phyloP scores from a whole-genome alignment of 1,284 basidiomycete species.

The Exobasidium cylindrosporum region DNA sequence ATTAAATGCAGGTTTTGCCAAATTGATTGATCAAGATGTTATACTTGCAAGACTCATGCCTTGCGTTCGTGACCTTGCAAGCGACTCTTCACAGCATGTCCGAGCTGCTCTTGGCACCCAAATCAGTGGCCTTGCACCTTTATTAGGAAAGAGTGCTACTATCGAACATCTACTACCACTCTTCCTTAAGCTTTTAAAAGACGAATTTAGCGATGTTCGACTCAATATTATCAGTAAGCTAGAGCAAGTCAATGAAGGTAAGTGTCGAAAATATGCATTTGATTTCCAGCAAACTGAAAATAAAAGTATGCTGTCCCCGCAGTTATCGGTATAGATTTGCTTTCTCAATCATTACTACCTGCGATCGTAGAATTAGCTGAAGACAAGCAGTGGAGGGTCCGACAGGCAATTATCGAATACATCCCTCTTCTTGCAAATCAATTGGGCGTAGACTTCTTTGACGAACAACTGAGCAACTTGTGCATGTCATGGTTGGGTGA shows the following conservation, averaged over 20 bases:
- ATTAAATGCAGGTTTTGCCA: conserved; percentile 67
- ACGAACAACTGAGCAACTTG: conserved; percentile 91
- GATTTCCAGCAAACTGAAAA: no score
- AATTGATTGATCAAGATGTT: conserved; percentile 87
- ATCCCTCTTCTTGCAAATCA: conserved; percentile 94
- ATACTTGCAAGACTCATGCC: conserved; percentile 90
- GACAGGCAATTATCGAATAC: conserved; percentile 99
- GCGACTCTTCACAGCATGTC: conserved; percentile 93
- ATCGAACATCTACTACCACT: conserved; percentile 95
- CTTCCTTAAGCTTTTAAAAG: conserved; percentile 93
- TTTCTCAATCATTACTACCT: conserved; percentile 92
- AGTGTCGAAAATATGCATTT: conserved; percentile 50
- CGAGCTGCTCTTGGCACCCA: conserved; percentile 93
- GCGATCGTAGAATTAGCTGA: conserved; percentile 97
- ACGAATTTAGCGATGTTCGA: conserved; percentile 97
- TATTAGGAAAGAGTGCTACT: conserved; percentile 89
- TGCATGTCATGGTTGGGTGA: conserved; percentile 99
- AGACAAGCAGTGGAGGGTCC: conserved; percentile 99
- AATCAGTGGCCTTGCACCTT: conserved; percentile 93
- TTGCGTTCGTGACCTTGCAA: conserved; percentile 91
- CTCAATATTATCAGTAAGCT: conserved; percentile 98
- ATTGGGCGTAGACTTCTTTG: conserved; percentile 93
- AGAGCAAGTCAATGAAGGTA: conserved; percentile 90
- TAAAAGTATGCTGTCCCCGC: no score
- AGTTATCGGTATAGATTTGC: conserved; percentile 96